Evolutionary conservation across 495 filamentous ascomycete genomes (phyloP).

Genomic region (Aspergillus cavernicola): DNA sequence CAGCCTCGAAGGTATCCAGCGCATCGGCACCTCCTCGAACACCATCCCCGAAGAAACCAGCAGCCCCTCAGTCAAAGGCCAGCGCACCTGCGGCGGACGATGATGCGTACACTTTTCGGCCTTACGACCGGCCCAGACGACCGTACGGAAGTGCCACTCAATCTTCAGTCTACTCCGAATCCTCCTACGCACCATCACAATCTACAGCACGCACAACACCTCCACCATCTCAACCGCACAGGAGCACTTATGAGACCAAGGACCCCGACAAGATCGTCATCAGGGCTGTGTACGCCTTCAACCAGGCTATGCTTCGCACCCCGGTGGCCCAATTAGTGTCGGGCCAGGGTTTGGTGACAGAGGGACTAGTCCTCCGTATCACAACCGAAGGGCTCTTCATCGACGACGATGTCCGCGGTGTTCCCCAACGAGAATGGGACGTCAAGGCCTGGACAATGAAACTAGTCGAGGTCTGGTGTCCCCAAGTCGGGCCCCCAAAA

Average conservation of each 20-base stretch:
- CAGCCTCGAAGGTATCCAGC: constrained; percentile 23
- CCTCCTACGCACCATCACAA: constrained; percentile 75
- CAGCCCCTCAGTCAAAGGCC: constrained; percentile 52
- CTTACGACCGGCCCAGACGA: constrained; percentile 71
- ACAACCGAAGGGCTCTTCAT: constrained; percentile 92
- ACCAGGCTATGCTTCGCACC: constrained; percentile 73
- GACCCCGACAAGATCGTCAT: constrained; percentile 95
- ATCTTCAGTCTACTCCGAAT: constrained; percentile 73
- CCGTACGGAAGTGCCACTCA: constrained; percentile 43
- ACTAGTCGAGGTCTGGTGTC: constrained; percentile 84
- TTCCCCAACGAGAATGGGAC: constrained; percentile 94
- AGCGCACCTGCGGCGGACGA: constrained; percentile 63
- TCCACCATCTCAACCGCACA: constrained; percentile 69
- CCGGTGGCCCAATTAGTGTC: constrained; percentile 79
- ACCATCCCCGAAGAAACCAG: constrained; percentile 53
- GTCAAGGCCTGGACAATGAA: constrained; percentile 97
- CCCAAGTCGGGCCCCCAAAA: constrained; percentile 38
- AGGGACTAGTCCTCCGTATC: constrained; percentile 80
- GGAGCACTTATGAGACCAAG: constrained; percentile 72
- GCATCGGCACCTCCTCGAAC: constrained; percentile 37
- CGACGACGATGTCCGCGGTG: constrained; percentile 85
- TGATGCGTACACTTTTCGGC: constrained; percentile 70
- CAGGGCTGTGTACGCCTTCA: constrained; percentile 85
- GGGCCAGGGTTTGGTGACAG: constrained; percentile 70
- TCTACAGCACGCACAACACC: constrained; percentile 84